Percentiles rank a stretch among this genome's conserved stretches.
Evolutionary conservation across 805 yeast species (phyloP).

Genomic region (Candida vaughaniae): DNA sequence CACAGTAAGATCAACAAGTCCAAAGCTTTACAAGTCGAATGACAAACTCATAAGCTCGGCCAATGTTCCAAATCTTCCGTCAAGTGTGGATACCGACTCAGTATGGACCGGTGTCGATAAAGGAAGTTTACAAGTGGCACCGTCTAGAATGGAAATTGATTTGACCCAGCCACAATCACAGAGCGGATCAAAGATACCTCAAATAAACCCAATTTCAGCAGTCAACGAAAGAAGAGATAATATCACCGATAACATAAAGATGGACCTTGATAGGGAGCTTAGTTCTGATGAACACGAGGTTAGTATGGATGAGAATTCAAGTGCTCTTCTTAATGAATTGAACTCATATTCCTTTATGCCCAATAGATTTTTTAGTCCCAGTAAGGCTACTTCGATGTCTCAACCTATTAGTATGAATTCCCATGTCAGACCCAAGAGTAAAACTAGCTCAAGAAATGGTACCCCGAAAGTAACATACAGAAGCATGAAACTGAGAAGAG

Average conservation of each 20-base stretch:
- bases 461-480: conserved; percentile 1
- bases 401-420: background rate
- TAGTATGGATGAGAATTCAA: conserved; percentile 16
- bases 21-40: conserved; percentile 3
- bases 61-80: conserved; percentile 12
- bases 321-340: conserved; percentile 19
- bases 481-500: background rate
- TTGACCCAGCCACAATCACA: background rate
- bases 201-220: background rate
- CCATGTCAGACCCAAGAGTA: background rate
- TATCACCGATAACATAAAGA: conserved; percentile 6
- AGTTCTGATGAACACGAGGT: conserved; percentile 14
- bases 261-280: conserved; percentile 12
- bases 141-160: conserved; percentile 11
- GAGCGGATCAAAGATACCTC: background rate
- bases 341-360: conserved; percentile 15
- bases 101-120: conserved; percentile 13
- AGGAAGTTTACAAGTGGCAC: conserved; percentile 14
- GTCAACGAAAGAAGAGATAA: background rate
- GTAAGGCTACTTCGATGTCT: background rate
- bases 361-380: background rate
- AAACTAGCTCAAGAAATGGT: background rate
- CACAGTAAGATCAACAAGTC: conserved; percentile 6
- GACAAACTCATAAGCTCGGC: conserved; percentile 4
- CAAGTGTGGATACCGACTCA: conserved; percentile 16